Evolutionary conservation across 23 red algal species (phyloP).

Genomic region (Gracilaria gracilis): DNA sequence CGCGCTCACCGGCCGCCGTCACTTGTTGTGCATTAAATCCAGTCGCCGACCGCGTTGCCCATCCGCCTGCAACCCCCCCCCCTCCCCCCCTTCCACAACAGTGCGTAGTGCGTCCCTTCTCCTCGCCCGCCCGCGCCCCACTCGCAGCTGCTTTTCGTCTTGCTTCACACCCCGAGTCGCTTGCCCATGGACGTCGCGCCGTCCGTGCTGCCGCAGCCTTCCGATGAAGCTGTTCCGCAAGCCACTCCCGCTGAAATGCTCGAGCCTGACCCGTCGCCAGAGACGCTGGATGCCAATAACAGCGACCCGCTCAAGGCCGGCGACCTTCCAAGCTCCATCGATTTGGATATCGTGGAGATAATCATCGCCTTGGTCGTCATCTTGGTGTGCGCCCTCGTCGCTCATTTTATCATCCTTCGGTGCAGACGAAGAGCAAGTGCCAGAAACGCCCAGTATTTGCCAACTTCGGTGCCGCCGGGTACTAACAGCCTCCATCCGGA

Average conservation of each 20-base stretch:
- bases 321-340: background rate
- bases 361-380: conserved; percentile 39
- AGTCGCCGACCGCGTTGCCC: background rate
- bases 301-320: background rate
- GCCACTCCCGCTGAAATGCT: background rate
- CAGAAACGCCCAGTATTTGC: conserved; percentile 1
- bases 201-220: background rate
- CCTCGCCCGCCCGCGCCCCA: too few relatives aligned
- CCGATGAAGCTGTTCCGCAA: background rate
- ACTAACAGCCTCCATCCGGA: conserved; percentile 32
- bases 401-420: conserved; percentile 1
- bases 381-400: background rate
- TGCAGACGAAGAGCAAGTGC: conserved; percentile 21
- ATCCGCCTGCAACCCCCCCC: background rate
- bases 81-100: background rate
- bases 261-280: background rate
- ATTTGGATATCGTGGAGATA: background rate
- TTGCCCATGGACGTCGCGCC: background rate
- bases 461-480: conserved; percentile 16
- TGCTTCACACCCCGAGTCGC: too few relatives aligned
- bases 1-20: background rate
- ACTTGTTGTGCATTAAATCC: background rate
- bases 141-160: background rate
- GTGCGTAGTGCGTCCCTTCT: background rate
- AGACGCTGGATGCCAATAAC: background rate